Percentiles rank a stretch among this genome's conserved stretches.
These are phyloP conservation scores for Ceratocystis variospora DNA, from an alignment of 2,329 filamentous ascomycete genomes.

Conservation along the genomic window DNA sequence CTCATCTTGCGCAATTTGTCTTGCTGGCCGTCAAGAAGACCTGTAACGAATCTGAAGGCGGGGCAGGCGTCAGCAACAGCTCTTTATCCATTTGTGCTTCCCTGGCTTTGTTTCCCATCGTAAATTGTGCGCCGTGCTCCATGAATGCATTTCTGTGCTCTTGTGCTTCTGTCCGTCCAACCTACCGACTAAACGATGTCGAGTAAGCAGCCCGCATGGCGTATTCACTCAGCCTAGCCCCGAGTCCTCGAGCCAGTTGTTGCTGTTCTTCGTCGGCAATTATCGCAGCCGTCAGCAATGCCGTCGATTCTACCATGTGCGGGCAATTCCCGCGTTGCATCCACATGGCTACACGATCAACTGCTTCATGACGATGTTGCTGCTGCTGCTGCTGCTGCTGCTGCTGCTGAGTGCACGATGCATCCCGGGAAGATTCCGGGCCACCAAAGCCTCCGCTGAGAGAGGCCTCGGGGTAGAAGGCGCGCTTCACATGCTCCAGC, in stretches of 20 bases:
- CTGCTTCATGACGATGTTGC: slow-evolving; percentile 31
- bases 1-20: slow-evolving; percentile 52
- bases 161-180: slow-evolving; percentile 19
- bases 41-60: slow-evolving; percentile 56
- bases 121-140: too few species aligned
- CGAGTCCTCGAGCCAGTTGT: slow-evolving; percentile 14
- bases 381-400: slow-evolving; percentile 5
- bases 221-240: slow-evolving; percentile 37
- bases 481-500: slow-evolving; percentile 49
- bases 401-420: not conserved
- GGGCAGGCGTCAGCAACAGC: not conserved
- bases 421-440: slow-evolving; percentile 1
- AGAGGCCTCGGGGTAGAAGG: slow-evolving; percentile 39
- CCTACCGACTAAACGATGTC: slow-evolving; percentile 59
- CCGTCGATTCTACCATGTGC: slow-evolving; percentile 67
- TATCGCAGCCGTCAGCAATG: slow-evolving; percentile 54
- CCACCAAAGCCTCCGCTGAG: not conserved
- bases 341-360: slow-evolving; percentile 51
- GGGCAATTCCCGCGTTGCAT: slow-evolving; percentile 61
- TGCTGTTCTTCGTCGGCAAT: slow-evolving; percentile 43
- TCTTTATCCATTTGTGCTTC: not conserved
- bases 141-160: not conserved
- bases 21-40: slow-evolving; percentile 60
- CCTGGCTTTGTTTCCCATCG: not conserved
- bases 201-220: slow-evolving; percentile 56